These are phyloP conservation scores for Grigorovia humatica DNA, from an alignment of 805 yeast genomes.

Conservation along the genomic window DNA sequence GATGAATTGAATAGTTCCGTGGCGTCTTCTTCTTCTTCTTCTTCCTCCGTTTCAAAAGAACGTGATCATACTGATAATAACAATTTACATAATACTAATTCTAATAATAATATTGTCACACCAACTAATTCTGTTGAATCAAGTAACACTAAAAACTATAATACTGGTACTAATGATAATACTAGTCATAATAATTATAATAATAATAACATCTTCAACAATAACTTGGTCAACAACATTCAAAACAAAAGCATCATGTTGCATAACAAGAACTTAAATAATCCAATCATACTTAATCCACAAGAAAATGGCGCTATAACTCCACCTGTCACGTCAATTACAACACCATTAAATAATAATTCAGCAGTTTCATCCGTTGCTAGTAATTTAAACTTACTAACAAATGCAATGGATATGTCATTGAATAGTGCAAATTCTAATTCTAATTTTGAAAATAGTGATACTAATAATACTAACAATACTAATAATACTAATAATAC, in stretches of 20 bases:
- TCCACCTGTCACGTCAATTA: not conserved
- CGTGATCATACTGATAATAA: not conserved
- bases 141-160: not conserved
- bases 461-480: not conserved
- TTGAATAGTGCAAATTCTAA: no score
- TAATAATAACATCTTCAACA: no score
- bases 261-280: not conserved
- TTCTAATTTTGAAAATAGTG: not conserved
- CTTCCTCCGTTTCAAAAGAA: not conserved
- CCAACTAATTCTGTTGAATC: not conserved
- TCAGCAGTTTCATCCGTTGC: not conserved
- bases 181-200: no score
- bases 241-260: not conserved
- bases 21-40: slow-evolving; percentile 7
- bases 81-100: slow-evolving; percentile 1
- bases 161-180: not conserved
- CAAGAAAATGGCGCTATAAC: not conserved
- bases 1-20: slow-evolving; percentile 6
- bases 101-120: not conserved
- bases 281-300: not conserved
- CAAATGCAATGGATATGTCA: not conserved
- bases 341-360: not conserved
- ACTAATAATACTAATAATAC: not conserved
- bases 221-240: not conserved
- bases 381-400: not conserved